Conservation (phyloP, 1,284 basidiomycete genomes). For the Cystobasidiaceae sp. region DNA sequence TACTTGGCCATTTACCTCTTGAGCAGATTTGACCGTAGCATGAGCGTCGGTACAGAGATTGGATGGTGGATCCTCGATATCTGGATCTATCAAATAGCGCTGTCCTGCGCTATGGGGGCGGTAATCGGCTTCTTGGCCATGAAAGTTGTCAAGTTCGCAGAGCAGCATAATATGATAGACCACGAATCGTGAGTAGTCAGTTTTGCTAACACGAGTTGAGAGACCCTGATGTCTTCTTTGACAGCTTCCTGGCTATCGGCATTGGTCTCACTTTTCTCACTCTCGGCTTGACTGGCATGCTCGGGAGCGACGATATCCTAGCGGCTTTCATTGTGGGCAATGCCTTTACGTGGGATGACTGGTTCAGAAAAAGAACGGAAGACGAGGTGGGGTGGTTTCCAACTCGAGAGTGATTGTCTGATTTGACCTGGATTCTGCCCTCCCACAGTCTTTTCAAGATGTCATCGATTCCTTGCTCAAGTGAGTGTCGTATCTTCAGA, state of each 20-base stretch:
- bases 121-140: conserved; percentile 47
- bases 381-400: conserved; percentile 39
- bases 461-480: conserved; percentile 55
- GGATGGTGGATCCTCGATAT: conserved; percentile 48
- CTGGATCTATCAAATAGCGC: conserved; percentile 48
- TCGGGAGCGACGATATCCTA: conserved; percentile 50
- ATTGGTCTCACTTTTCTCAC: conserved; percentile 49
- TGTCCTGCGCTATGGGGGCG: conserved; percentile 46
- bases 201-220: background rate
- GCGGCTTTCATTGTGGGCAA: conserved; percentile 49
- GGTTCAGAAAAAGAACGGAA: conserved; percentile 52
- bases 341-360: conserved; percentile 47
- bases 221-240: background rate
- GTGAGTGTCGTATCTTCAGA: background rate
- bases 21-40: conserved; percentile 28
- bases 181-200: conserved; percentile 40
- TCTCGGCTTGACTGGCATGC: conserved; percentile 48
- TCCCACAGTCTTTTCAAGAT: conserved; percentile 52
- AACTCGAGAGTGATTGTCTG: background rate
- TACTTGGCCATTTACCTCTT: conserved; percentile 42
- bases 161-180: conserved; percentile 46
- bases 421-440: background rate
- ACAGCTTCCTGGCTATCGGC: conserved; percentile 43
- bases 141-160: conserved; percentile 47
- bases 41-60: conserved; percentile 43